These are phyloP conservation scores for Leccinum disarticulatum DNA, from an alignment of 768 basidiomycete species.

Conservation along the genomic window DNA sequence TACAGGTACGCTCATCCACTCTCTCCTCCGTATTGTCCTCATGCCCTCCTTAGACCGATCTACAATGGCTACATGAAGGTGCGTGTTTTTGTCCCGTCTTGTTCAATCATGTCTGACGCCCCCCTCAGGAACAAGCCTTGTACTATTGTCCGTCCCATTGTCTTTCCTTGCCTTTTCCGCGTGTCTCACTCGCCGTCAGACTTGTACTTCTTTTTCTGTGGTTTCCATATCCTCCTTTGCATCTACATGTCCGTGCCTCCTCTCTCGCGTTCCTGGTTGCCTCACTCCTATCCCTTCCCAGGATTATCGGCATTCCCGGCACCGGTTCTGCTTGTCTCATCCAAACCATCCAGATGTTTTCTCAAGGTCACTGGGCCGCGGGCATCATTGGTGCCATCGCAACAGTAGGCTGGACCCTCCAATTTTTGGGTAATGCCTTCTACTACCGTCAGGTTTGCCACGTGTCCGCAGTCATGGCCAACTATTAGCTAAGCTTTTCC, in stretches of 20 bases:
- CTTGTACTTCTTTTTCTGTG: constrained; percentile 94
- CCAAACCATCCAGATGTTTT: constrained; percentile 84
- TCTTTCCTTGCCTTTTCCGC: constrained; percentile 6
- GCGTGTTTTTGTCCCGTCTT: constrained; percentile 26
- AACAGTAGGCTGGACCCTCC: constrained; percentile 84
- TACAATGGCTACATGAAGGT: constrained; percentile 99
- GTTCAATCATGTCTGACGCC: constrained; percentile 21
- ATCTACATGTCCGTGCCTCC: constrained; percentile 73
- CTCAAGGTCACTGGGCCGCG: constrained; percentile 67
- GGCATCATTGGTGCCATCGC: constrained; percentile 80
- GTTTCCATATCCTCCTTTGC: constrained; percentile 92
- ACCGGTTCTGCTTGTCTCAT: constrained; percentile 96
- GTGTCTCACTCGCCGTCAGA: constrained; percentile 47
- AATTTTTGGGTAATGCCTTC: constrained; percentile 77
- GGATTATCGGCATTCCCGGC: constrained; percentile 93
- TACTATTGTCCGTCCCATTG: constrained; percentile 76
- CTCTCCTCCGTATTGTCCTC: constrained; percentile 7
- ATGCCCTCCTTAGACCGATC: constrained; percentile 61
- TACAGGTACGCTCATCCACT: constrained; percentile 64
- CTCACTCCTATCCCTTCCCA: constrained; percentile 36
- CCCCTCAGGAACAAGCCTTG: constrained; percentile 78
- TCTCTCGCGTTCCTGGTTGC: constrained; percentile 3
- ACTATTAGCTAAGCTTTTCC: constrained; percentile 9
- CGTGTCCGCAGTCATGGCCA: constrained; percentile 13
- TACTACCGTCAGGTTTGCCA: constrained; percentile 72